A percentile compares a stretch with the other conserved stretches of the same genome.
These are phyloP conservation scores for Chaetomiaceae sp. DNA, from an alignment of 2,329 filamentous ascomycete genomes.

Conservation along the genomic window DNA sequence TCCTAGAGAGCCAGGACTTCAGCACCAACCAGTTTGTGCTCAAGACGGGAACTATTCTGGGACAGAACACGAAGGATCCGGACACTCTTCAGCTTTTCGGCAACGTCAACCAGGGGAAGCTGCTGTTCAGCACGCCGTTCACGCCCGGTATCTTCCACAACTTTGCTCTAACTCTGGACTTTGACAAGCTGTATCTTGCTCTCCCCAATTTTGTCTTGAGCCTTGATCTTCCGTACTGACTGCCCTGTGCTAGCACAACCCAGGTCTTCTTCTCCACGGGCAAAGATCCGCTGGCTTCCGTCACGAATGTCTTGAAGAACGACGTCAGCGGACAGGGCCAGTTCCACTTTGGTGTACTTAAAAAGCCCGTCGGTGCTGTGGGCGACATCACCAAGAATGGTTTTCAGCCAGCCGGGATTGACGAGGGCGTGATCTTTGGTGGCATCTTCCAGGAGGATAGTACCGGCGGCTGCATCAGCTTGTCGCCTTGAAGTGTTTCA, in stretches of 20 bases:
- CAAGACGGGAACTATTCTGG: constrained; percentile 4
- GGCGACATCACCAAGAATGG: constrained; percentile 9
- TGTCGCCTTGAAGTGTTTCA: neutral
- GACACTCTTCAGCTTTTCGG: constrained; percentile 2
- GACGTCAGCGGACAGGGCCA: constrained; percentile 7
- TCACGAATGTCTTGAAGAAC: constrained; percentile 1
- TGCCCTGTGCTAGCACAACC: neutral
- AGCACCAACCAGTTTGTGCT: constrained; percentile 8
- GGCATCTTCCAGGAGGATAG: constrained; percentile 7
- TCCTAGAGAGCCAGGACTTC: constrained; percentile 7
- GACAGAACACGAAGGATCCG: neutral
- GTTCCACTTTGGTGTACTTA: constrained; percentile 2
- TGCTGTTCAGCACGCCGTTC: neutral
- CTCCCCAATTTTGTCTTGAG: too few relatives aligned
- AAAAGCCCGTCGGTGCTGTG: neutral
- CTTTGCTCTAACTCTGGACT: constrained; percentile 1
- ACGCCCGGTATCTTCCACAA: neutral
- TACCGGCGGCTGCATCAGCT: neutral
- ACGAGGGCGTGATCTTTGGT: constrained; percentile 1
- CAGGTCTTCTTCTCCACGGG: constrained; percentile 4
- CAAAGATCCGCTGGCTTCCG: neutral
- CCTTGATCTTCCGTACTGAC: too few relatives aligned
- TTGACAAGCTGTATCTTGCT: neutral
- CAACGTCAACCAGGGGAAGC: neutral
- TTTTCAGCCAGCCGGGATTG: neutral